These are phyloP conservation scores for Firmiana major DNA, from an alignment of 345 rosid species.

Conservation along the genomic window DNA sequence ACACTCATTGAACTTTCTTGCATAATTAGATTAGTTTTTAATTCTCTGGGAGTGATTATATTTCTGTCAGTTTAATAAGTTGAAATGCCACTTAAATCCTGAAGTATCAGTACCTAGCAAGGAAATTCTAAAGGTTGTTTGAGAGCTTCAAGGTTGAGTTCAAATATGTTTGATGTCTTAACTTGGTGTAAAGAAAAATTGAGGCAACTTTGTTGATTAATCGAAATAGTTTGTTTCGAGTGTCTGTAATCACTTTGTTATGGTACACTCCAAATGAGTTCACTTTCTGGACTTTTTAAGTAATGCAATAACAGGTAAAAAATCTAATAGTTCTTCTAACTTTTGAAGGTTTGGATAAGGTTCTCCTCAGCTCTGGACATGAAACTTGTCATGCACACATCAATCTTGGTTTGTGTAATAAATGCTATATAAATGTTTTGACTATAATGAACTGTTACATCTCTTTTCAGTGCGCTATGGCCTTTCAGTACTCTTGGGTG, in stretches of 20 bases:
- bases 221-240: not conserved
- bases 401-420: not conserved
- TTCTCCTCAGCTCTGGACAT: not conserved
- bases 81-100: not conserved
- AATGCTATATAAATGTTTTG: constrained; percentile 7
- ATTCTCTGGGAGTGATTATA: not conserved
- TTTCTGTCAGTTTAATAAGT: not conserved
- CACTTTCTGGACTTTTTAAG: not conserved
- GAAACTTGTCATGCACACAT: not conserved
- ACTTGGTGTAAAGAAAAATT: not conserved
- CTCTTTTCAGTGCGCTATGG: constrained; percentile 73
- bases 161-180: not conserved
- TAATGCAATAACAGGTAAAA: not conserved
- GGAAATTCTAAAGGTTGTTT: not conserved
- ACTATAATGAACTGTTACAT: constrained; percentile 7
- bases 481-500: constrained; percentile 99
- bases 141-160: not conserved
- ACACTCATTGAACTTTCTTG: not conserved
- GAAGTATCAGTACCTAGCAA: not conserved
- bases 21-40: not conserved
- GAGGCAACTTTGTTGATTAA: not conserved
- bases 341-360: constrained; percentile 7
- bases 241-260: not conserved
- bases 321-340: not conserved
- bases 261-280: not conserved